Base-by-base conservation (phyloP, 768 basidiomycete genomes). In the Mycena metata region DNA sequence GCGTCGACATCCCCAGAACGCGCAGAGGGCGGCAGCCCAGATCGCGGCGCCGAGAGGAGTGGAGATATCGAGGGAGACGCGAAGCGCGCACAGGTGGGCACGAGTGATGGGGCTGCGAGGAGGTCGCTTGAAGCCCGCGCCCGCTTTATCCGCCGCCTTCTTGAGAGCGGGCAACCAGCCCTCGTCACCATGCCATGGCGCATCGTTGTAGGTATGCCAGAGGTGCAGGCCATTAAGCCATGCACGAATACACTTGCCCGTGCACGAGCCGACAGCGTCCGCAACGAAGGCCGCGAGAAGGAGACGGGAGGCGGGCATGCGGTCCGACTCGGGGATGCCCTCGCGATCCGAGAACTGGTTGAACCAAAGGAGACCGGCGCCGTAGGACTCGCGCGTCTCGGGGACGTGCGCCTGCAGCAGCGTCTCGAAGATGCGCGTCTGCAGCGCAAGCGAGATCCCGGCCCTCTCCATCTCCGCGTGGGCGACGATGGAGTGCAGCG, bases 361-460 rank as follows among this genome's bases (percentile, higher is more conserved):
- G 33, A 21, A 60, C 6, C 33, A 33, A 17, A 60, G 58, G 10
- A 60, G 46, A 13, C 58, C 58, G 1, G 58, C 45, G 11, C 45
- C 58, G 45, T 79, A 79, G 0, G 74, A 64, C 15, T 49, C 60
- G 10, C 42, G 41, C 11, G 78, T 77, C 17, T 60, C 57, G 10
- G 45, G 19, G 1, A 46, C 45, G 19, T 47, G 30, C 5, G 58
- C 33, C 10, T 5, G 13, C 1, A 60, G 46, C 26, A 60, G 12
- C 1, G 7, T 35, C 21, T 60, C 58, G 33, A 35, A 60, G 21
- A 60, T 36, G 3, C 33, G 45, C 0, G n/a, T 12, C 33, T 60
- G 45, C 15, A 60, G 12, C 0, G 12, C 16, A 4, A 36, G 46
- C 1, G 45, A 10, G 21, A 60, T 7, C n/a, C n/a, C 43, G 2